Percentiles rank a stretch among this genome's conserved stretches.
These are phyloP conservation scores for Boletus vinaceobasis DNA, from an alignment of 768 basidiomycete genomes.

Conservation along the genomic window DNA sequence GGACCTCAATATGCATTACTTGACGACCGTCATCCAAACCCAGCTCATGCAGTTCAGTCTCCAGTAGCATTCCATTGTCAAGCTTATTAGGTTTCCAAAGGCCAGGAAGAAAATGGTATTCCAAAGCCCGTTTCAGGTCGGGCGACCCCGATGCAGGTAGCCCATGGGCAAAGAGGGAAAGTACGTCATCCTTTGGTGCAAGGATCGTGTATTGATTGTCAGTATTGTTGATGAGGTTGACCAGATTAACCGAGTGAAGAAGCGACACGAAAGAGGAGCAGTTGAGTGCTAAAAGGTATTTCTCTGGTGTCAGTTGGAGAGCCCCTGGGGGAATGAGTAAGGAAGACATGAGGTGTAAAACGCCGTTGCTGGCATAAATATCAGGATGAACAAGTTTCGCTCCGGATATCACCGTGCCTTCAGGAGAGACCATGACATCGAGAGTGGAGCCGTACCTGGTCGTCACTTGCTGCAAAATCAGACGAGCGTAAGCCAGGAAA, in stretches of 20 bases:
- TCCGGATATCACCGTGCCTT: slow-evolving; percentile 53
- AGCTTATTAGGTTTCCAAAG: slow-evolving; percentile 70
- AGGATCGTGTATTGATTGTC: slow-evolving; percentile 79
- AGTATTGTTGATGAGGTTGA: slow-evolving; percentile 65
- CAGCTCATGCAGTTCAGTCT: slow-evolving; percentile 70
- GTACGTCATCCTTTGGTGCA: slow-evolving; percentile 84
- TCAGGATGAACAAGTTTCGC: slow-evolving; percentile 71
- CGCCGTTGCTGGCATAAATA: slow-evolving; percentile 92
- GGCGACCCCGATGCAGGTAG: slow-evolving; percentile 63
- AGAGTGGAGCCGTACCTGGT: slow-evolving; percentile 67
- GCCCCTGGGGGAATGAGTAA: slow-evolving; percentile 76
- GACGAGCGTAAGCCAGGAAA: slow-evolving; percentile 1
- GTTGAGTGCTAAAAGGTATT: slow-evolving; percentile 88
- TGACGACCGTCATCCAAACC: slow-evolving; percentile 70
- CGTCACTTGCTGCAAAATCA: slow-evolving; percentile 49
- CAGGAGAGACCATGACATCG: slow-evolving; percentile 51
- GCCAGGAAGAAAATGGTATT: slow-evolving; percentile 92
- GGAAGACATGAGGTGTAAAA: slow-evolving; percentile 83
- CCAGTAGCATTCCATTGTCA: slow-evolving; percentile 67
- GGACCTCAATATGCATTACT: slow-evolving; percentile 67
- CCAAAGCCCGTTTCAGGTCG: slow-evolving; percentile 68
- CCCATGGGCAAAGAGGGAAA: slow-evolving; percentile 51
- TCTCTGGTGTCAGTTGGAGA: slow-evolving; percentile 86
- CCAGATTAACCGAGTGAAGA: slow-evolving; percentile 78
- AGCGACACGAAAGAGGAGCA: slow-evolving; percentile 89